These are phyloP conservation scores for Kwoniella botswanensis DNA, from an alignment of 768 basidiomycete species.

Conservation along the genomic window DNA sequence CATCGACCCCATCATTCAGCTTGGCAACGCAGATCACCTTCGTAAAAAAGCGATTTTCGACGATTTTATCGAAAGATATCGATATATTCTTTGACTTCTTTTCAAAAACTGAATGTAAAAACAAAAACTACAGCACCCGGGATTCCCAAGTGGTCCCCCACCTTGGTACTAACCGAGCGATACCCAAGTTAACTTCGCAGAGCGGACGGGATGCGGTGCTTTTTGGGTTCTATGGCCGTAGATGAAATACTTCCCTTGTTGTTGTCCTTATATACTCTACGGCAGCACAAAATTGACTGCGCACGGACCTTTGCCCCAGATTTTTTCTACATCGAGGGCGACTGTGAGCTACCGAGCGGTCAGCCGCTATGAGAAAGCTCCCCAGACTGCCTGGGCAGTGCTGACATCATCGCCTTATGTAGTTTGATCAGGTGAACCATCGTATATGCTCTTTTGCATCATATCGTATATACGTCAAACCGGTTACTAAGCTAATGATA, in stretches of 20 bases:
- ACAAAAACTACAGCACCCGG: slow-evolving; percentile 17
- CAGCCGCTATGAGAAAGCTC: too few species aligned
- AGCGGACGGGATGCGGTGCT: slow-evolving; percentile 22
- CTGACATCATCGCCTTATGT: too few species aligned
- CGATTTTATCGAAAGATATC: neutral
- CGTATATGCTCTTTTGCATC: too few species aligned
- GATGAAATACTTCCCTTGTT: neutral
- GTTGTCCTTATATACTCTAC: neutral
- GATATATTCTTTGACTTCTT: neutral
- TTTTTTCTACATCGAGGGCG: too few species aligned
- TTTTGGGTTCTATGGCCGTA: slow-evolving; percentile 22
- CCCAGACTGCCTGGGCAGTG: too few species aligned
- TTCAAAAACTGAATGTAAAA: neutral
- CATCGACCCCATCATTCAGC: neutral
- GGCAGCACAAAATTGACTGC: neutral
- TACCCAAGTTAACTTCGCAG: slow-evolving; percentile 13
- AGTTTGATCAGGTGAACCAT: too few species aligned
- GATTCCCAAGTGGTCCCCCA: slow-evolving; percentile 20
- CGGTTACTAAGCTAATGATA: too few species aligned
- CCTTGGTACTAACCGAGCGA: slow-evolving; percentile 20
- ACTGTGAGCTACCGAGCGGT: too few species aligned
- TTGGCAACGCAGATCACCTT: neutral
- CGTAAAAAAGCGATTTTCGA: neutral
- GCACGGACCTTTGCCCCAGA: neutral
- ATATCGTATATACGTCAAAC: too few species aligned